Percentiles rank a stretch among this genome's conserved stretches.
These are phyloP conservation scores for Hypoxylon lenormandii DNA, from an alignment of 495 filamentous ascomycete genomes.

Conservation along the genomic window DNA sequence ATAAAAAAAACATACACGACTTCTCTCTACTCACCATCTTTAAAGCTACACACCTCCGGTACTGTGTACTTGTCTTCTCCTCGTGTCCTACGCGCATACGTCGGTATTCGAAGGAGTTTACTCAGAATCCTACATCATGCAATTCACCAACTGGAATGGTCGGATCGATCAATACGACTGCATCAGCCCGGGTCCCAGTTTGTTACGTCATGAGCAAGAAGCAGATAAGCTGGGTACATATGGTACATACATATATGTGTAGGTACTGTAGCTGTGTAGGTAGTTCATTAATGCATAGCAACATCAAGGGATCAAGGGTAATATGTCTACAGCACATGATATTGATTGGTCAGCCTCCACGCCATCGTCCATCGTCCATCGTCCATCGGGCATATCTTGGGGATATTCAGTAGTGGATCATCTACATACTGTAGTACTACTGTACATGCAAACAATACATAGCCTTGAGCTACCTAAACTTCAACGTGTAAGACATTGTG, in stretches of 20 bases:
- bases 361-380: conserved; percentile 18
- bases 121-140: conserved; percentile 5
- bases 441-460: conserved; percentile 1
- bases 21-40: no score
- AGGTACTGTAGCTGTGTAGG: no score
- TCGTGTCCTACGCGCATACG: neutral
- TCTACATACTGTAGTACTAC: no score
- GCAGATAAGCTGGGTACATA: conserved; percentile 10
- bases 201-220: conserved; percentile 36
- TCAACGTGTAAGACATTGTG: neutral
- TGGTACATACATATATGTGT: no score
- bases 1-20: no score
- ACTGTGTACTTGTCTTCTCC: no score
- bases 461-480: conserved; percentile 13
- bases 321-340: neutral
- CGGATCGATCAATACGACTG: conserved; percentile 32
- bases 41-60: no score
- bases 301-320: neutral
- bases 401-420: neutral
- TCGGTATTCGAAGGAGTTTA: neutral
- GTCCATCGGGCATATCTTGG: conserved; percentile 14
- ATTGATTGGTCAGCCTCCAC: conserved; percentile 42
- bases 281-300: conserved; percentile 7
- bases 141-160: conserved; percentile 25
- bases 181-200: conserved; percentile 18